Base-by-base conservation (phyloP, 2,329 filamentous ascomycete genomes). In the Alternaria gaisen region DNA sequence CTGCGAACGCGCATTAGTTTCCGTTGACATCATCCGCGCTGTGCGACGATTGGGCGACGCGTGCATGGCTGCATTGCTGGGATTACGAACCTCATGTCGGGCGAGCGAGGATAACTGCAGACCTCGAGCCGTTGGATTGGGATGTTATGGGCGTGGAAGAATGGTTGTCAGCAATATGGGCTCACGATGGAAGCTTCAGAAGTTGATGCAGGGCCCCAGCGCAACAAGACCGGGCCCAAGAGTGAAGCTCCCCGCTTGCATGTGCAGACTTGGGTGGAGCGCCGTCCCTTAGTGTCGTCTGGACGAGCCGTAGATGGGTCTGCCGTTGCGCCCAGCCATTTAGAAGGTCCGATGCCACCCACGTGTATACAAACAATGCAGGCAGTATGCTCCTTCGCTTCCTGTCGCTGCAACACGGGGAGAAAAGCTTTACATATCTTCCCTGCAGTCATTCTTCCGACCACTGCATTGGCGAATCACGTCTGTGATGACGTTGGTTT, bases 1-100 rank as follows among this genome's bases (percentile, higher is more conserved):
- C 88, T 90, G 68, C 54, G 57, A 43, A 56, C 53, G 28, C 56
- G 61, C 56, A 63, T 77, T 72, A 77, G 74, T 65, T 60, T 57
- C 63, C 61, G 64, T 67, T 66, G 65, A 68, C 64, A 65, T 66
- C 66, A 70, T 64, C 34, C 36, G 38, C 47, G 53, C 56, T n/a
- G 60, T 54, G 54, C 58, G 38, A 56, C 69, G 47, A 65, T 65
- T 68, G 64, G 66, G 58, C 52, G 56, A 38, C 3, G 30, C 57
- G 50, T 18, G 51, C 46, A 53, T 30, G 44, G 58, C 50, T 28
- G 60, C 56, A 51, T 56, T 43, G 59, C 51, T 24, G 58, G 44
- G 55, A 22, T 10, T 7, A 60, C 57, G 28, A 40, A 60, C 57
- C 57, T 60, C 73, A 76, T 76, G 65, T 42, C 63, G 64, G 64